Evolutionary conservation across 2,329 filamentous ascomycete species (phyloP).

Genomic region (Purpureocillium lavendulum): DNA sequence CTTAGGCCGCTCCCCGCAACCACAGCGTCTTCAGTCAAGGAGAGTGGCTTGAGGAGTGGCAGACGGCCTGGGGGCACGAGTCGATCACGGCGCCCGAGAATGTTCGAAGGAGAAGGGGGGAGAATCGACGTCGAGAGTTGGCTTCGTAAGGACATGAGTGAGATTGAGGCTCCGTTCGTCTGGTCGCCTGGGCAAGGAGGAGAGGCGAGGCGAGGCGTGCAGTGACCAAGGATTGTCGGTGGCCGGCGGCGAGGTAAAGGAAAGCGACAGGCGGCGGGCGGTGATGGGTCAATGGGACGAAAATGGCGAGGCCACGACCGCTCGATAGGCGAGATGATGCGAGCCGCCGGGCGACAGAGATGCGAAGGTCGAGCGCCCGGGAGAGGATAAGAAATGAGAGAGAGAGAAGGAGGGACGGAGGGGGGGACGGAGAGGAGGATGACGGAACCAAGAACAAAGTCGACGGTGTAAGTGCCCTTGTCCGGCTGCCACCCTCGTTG

Average conservation of each 20-base stretch:
- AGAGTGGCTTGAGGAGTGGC: constrained; percentile 14
- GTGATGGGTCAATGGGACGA: not conserved
- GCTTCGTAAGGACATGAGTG: constrained; percentile 20
- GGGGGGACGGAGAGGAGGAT: not conserved
- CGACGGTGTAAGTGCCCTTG: constrained; percentile 1
- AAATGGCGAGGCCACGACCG: not conserved
- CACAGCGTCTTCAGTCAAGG: constrained; percentile 10
- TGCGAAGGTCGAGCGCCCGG: not conserved
- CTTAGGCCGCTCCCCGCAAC: constrained; percentile 30
- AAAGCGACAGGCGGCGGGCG: not conserved
- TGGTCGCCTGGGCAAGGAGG: not conserved
- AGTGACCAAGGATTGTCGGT: constrained; percentile 6
- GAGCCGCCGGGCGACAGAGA: not conserved
- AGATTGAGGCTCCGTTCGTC: not conserved
- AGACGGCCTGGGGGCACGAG: constrained; percentile 9
- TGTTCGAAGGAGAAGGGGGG: constrained; percentile 11
- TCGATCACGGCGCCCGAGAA: constrained; percentile 11
- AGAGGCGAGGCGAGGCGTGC: constrained; percentile 1
- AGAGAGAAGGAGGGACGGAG: not conserved
- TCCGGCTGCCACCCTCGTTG: too few species aligned
- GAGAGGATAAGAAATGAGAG: not conserved
- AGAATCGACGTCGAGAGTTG: constrained; percentile 12
- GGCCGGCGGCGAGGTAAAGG: not conserved
- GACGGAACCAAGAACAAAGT: too few species aligned
- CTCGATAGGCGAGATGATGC: not conserved